A percentile compares a stretch with the other conserved stretches of the same genome.
Conservation (phyloP, 2,329 filamentous ascomycete species). For the Ophiostoma sp. region DNA sequence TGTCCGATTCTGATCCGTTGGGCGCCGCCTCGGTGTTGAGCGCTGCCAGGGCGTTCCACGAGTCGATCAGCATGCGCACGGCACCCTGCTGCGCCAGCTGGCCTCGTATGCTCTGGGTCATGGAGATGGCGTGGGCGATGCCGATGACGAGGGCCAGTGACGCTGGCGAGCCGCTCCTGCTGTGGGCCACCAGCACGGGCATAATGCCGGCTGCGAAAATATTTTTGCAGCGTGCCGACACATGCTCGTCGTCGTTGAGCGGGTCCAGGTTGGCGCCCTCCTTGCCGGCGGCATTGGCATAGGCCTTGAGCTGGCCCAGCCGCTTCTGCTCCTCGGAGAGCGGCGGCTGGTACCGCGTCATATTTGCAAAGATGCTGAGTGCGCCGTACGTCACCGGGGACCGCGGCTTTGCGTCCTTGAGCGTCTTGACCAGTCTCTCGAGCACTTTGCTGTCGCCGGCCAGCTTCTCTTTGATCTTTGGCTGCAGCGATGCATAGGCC, state of each 20-base stretch:
- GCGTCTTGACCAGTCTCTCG: conserved; percentile 59
- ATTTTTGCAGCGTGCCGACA: conserved; percentile 66
- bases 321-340: conserved; percentile 88
- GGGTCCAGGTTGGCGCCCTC: conserved; percentile 49
- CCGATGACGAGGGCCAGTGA: conserved; percentile 68
- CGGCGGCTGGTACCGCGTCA: conserved; percentile 72
- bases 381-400: conserved; percentile 77
- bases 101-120: conserved; percentile 67
- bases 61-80: conserved; percentile 72
- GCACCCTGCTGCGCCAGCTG: conserved; percentile 90
- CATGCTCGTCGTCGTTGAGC: conserved; percentile 70
- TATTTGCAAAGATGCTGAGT: conserved; percentile 77
- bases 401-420: conserved; percentile 54
- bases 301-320: conserved; percentile 86
- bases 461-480: conserved; percentile 77
- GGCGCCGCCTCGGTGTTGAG: conserved; percentile 46
- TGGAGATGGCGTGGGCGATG: conserved; percentile 72
- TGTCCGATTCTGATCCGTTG: conserved; percentile 24
- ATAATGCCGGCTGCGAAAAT: conserved; percentile 75
- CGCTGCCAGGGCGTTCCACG: conserved; percentile 57
- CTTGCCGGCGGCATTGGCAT: conserved; percentile 77
- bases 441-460: conserved; percentile 64
- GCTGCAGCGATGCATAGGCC: conserved; percentile 83
- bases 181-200: conserved; percentile 69
- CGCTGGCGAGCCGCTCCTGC: conserved; percentile 64